Evolutionary conservation across 2,329 filamentous ascomycete genomes (phyloP).

Genomic region (Scytalidium lignicola): DNA sequence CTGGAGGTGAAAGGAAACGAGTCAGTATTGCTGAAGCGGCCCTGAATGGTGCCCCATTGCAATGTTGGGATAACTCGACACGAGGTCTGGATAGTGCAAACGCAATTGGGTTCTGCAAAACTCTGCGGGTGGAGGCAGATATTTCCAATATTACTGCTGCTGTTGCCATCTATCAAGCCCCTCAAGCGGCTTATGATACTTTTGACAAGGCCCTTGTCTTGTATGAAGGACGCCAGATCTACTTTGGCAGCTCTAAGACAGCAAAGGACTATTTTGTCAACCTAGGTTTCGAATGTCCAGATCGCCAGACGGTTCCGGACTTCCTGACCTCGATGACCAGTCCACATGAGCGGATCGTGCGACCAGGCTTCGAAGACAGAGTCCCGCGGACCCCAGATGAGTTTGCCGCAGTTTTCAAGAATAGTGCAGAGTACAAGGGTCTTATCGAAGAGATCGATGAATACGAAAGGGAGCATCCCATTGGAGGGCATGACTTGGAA

Average conservation of each 20-base stretch:
- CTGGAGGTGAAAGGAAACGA: slow-evolving; percentile 67
- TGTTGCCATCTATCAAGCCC: slow-evolving; percentile 67
- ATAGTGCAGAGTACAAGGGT: slow-evolving; percentile 36
- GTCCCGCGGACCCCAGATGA: slow-evolving; percentile 47
- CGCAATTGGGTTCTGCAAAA: slow-evolving; percentile 65
- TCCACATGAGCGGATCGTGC: slow-evolving; percentile 48
- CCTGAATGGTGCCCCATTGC: slow-evolving; percentile 50
- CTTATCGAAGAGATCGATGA: slow-evolving; percentile 41
- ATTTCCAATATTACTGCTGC: slow-evolving; percentile 55
- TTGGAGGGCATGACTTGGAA: slow-evolving; percentile 21
- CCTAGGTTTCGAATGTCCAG: slow-evolving; percentile 65
- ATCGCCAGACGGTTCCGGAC: slow-evolving; percentile 48
- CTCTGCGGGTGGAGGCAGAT: slow-evolving; percentile 59
- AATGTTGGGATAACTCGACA: slow-evolving; percentile 73
- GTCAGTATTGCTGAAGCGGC: slow-evolving; percentile 75
- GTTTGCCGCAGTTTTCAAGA: slow-evolving; percentile 43
- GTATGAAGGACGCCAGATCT: slow-evolving; percentile 65
- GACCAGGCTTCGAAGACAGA: slow-evolving; percentile 48
- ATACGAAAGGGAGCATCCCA: slow-evolving; percentile 38
- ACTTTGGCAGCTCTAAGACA: slow-evolving; percentile 56
- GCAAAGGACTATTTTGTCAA: slow-evolving; percentile 63
- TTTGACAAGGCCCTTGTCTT: slow-evolving; percentile 65
- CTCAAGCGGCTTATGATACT: slow-evolving; percentile 61
- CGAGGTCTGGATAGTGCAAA: slow-evolving; percentile 67
- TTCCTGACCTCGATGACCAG: slow-evolving; percentile 71